Evolutionary conservation across 371 early-diverging fungal species (phyloP).

Genomic region (Mucor saturninus): DNA sequence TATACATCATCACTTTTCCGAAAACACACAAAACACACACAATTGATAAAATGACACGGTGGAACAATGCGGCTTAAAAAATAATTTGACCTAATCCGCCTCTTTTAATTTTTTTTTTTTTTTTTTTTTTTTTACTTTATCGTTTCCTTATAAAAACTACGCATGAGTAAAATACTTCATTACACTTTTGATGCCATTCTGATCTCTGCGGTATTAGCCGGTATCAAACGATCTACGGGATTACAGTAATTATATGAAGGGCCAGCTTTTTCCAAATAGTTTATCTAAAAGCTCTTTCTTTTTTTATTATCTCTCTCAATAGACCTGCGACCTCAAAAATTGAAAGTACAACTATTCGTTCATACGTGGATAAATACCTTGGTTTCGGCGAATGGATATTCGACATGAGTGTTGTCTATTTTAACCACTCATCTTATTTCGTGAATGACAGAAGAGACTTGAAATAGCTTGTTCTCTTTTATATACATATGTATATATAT

Average conservation of each 20-base stretch:
- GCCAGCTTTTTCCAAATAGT: too few relatives aligned
- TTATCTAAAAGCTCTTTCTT: too few relatives aligned
- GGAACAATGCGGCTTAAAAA: background rate
- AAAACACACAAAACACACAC: too few relatives aligned
- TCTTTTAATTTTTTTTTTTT: background rate
- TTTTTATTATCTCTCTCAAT: background rate
- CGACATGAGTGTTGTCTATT: conserved; percentile 60
- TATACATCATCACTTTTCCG: too few relatives aligned
- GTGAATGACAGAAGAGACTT: conserved; percentile 35
- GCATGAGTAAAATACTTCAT: conserved; percentile 64
- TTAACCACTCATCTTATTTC: conserved; percentile 66
- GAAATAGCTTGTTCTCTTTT: too few relatives aligned
- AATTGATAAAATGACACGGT: too few relatives aligned
- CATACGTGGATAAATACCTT: conserved; percentile 64
- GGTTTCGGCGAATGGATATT: conserved; percentile 71
- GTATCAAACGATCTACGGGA: conserved; percentile 75
- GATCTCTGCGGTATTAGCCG: conserved; percentile 77
- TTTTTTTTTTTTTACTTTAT: background rate
- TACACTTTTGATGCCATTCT: conserved; percentile 72
- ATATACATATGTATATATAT: too few relatives aligned
- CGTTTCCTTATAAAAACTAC: background rate
- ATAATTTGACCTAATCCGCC: background rate
- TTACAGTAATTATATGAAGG: conserved; percentile 41
- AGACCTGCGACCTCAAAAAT: conserved; percentile 64
- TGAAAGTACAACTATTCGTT: conserved; percentile 56